phyloP scores from a whole-genome alignment of 1,284 basidiomycete genomes.

The Rhodotorula sp. region DNA sequence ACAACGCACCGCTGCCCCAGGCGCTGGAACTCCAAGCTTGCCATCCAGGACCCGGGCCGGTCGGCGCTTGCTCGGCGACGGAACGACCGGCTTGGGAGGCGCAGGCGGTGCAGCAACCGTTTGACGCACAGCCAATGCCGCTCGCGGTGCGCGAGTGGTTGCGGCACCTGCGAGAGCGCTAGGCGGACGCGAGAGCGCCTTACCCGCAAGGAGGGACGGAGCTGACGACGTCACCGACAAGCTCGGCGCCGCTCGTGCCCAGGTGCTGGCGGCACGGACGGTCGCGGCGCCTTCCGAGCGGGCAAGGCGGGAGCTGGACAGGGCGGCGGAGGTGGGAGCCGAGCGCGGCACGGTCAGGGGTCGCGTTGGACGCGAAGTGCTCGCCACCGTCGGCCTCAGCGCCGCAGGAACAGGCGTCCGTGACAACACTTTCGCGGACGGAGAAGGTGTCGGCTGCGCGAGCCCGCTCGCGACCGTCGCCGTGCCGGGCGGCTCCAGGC shows the following conservation, averaged over 20 bases:
- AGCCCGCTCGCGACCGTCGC: not conserved
- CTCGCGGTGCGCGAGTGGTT: not conserved
- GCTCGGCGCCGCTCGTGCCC: not conserved
- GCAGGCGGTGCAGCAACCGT: not conserved
- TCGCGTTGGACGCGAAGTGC: not conserved
- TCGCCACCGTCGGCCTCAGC: not conserved
- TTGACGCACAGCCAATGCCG: slow-evolving; percentile 1
- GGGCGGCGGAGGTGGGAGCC: not conserved
- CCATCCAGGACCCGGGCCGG: not conserved
- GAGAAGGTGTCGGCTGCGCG: not conserved
- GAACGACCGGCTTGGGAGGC: no score
- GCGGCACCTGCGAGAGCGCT: not conserved
- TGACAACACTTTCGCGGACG: no score
- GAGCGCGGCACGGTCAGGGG: not conserved
- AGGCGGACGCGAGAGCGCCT: not conserved
- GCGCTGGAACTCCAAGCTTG: not conserved
- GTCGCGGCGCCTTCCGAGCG: not conserved
- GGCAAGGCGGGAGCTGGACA: not conserved
- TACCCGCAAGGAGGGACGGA: not conserved
- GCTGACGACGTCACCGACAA: not conserved
- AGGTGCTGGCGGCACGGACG: fast-evolving
- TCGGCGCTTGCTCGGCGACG: slow-evolving; percentile 1
- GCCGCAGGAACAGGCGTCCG: not conserved
- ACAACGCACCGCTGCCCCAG: not conserved
- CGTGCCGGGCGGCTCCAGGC: not conserved